Evolutionary conservation across 257 asterid genomes (phyloP), one percentile per base, ranked within the genome.

Genomic region (Solanum peruvianum): DNA sequence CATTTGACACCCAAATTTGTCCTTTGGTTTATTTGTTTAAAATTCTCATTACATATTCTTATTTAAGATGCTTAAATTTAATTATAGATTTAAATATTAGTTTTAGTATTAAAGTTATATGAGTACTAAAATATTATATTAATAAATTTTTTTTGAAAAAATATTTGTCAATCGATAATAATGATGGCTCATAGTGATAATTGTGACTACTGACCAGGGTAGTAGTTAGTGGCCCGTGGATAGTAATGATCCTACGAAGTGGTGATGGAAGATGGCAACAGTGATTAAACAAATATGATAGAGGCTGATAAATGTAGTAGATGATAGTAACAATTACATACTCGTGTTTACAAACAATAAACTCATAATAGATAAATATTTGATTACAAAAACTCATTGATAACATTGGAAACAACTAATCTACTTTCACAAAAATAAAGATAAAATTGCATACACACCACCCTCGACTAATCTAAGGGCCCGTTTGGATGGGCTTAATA

Each of bases 381-480:
- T 42, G 9, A 5, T n/a, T 13, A 76, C 14, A 76, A 42, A 3
- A 76, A 76, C 60, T 7, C 14, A 42, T 14, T 25, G 7, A 12
- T 41, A n/a, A n/a, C 8, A n/a, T 12, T 42, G 3, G 5, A 66
- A 66, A 66, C 5, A 11, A 6, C 31, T 6, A 18, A 52, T 25
- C 20, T 6, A 66, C 10, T 14, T 66, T 14, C 20, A 25, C 37
- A 66, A 66, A 66, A 9, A 4, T 27, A 27, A 2, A 3, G 1
- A 12, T 5, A 66, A 66, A 9, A 0, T 12, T 25, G 4, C 35
- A 25, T 25, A 5, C 18, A 5, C 9, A 66, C 16, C 35, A 64
- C 8, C 25, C 71, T n/a, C 8, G 0, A 0, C 14, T 11, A 2
- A 12, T 13, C 1, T 12, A 7, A n/a, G n/a, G n/a, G n/a, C n/a